phyloP scores from a whole-genome alignment of 2,329 filamentous ascomycete species.

The Apiospora malaysiana region DNA sequence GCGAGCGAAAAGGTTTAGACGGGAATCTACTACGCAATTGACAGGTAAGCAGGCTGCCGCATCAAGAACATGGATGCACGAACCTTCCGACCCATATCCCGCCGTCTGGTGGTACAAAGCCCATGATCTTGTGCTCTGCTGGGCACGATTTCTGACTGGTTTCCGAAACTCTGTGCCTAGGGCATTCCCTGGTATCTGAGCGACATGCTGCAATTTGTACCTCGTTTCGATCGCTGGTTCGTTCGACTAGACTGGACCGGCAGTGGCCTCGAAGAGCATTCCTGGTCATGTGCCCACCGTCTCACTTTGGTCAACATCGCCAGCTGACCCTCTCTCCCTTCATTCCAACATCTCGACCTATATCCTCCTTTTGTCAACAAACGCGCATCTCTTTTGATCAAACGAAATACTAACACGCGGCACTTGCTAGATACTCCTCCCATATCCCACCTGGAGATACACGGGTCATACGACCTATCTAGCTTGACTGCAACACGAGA shows the following conservation, averaged over 20 bases:
- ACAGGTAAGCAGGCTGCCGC: constrained; percentile 8
- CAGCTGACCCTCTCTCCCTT: constrained; percentile 14
- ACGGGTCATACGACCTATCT: not conserved
- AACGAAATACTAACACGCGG: not conserved
- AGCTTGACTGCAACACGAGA: not conserved
- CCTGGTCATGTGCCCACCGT: constrained; percentile 8
- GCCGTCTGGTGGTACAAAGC: constrained; percentile 10
- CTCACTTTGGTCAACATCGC: constrained; percentile 15
- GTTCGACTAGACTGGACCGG: not conserved
- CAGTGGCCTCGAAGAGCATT: constrained; percentile 3
- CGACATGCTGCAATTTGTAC: not conserved
- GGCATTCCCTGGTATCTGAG: constrained; percentile 15
- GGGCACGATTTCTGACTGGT: constrained; percentile 12
- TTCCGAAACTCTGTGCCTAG: constrained; percentile 20
- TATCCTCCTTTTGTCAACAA: not conserved
- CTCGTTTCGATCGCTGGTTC: constrained; percentile 8
- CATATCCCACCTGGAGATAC: not conserved
- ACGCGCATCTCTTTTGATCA: not conserved
- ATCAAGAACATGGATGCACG: constrained; percentile 7
- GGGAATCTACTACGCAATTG: constrained; percentile 1
- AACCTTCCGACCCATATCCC: constrained; percentile 7
- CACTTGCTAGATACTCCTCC: not conserved
- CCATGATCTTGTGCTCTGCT: constrained; percentile 17
- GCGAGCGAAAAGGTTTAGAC: constrained; percentile 1
- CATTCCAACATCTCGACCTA: constrained; percentile 5